A percentile compares a stretch with the other conserved stretches of the same genome.
phyloP scores from a whole-genome alignment of 306 rosid species.

The Dicorynia guianensis region DNA sequence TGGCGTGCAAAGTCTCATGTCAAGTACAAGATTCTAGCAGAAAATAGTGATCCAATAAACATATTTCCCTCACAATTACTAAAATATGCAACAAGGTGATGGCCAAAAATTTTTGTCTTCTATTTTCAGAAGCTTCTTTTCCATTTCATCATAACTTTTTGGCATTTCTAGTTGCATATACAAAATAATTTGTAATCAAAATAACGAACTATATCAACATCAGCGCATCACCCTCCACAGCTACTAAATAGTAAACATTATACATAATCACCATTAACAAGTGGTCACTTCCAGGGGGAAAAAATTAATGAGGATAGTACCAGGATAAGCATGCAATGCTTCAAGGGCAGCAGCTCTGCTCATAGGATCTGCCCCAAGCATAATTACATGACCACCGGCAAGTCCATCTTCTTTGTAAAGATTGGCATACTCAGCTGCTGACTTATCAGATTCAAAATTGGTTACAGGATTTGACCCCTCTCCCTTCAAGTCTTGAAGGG shows the following conservation, averaged over 20 bases:
- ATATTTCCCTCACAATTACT: neutral
- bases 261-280: neutral
- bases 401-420: constrained; percentile 82
- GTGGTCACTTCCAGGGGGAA: neutral
- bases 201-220: neutral
- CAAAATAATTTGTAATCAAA: neutral
- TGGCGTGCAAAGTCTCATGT: neutral
- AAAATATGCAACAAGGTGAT: neutral
- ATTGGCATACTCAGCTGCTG: constrained; percentile 81
- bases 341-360: constrained; percentile 80
- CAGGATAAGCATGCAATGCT: constrained; percentile 87
- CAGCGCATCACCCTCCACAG: neutral
- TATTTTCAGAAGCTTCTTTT: neutral
- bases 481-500: constrained; percentile 74
- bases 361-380: constrained; percentile 94
- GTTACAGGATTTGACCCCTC: constrained; percentile 73
- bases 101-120: neutral
- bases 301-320: constrained; percentile 43
- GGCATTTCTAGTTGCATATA: neutral
- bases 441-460: constrained; percentile 87
- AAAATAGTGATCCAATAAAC: neutral
- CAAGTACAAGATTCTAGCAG: neutral
- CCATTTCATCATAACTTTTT: neutral
- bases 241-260: neutral
- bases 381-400: constrained; percentile 87